Conservation (phyloP, 2,329 filamentous ascomycete genomes). For the Aspergillus neoniger region DNA sequence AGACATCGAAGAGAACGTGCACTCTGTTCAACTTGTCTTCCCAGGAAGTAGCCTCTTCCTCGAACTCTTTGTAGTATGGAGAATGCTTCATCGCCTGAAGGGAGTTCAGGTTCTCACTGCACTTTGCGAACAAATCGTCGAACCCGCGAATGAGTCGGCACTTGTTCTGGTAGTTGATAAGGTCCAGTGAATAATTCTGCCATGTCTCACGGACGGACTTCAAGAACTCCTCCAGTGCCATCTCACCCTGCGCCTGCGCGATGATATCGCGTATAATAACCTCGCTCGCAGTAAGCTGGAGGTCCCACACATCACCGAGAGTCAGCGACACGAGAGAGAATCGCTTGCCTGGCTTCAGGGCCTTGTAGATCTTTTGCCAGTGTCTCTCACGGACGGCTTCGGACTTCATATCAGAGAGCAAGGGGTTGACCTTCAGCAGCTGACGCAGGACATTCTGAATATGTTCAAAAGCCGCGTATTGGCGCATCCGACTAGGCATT, state of each 20-base stretch:
- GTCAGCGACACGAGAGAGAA: slow-evolving; percentile 95
- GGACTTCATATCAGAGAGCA: slow-evolving; percentile 88
- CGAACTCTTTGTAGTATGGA: slow-evolving; percentile 98
- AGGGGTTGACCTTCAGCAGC: slow-evolving; percentile 84
- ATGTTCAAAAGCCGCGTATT: slow-evolving; percentile 99
- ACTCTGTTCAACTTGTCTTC: slow-evolving; percentile 98
- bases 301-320: slow-evolving; percentile 97
- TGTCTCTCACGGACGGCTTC: slow-evolving; percentile 95
- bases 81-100: slow-evolving; percentile 98
- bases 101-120: slow-evolving; percentile 96
- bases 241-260: slow-evolving; percentile 92
- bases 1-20: slow-evolving; percentile 96
- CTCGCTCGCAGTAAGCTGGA: slow-evolving; percentile 86
- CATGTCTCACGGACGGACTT: slow-evolving; percentile 95
- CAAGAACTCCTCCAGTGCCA: slow-evolving; percentile 96
- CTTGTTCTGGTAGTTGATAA: slow-evolving; percentile 97
- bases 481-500: slow-evolving; percentile 98
- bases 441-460: slow-evolving; percentile 88
- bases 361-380: slow-evolving; percentile 98
- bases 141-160: slow-evolving; percentile 95
- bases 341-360: slow-evolving; percentile 85
- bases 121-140: slow-evolving; percentile 98
- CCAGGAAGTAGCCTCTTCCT: slow-evolving; percentile 94
- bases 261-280: slow-evolving; percentile 89
- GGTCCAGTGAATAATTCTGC: slow-evolving; percentile 90